Conservation (phyloP, 108 stramenopile genomes). For the Stephanodiscus triporus region DNA sequence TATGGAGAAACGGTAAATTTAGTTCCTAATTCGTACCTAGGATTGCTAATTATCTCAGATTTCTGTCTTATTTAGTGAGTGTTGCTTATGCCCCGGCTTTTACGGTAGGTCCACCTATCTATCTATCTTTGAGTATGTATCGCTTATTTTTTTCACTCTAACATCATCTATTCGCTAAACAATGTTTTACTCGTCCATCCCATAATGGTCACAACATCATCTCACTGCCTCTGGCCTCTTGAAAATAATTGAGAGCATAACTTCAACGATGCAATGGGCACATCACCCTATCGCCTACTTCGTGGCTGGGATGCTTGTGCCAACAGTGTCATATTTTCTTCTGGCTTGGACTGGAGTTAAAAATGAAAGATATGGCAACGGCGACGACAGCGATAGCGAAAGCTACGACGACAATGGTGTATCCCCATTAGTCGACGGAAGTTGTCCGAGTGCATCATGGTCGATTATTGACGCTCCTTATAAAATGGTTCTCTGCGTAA, state of each 20-base stretch:
- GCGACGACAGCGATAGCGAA: conserved; percentile 21
- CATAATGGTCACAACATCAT: too few species aligned
- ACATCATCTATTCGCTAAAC: too few species aligned
- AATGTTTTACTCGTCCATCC: too few species aligned
- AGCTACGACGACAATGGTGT: conserved; percentile 38
- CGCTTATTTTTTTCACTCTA: too few species aligned
- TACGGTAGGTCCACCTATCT: too few species aligned
- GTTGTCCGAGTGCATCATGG: conserved; percentile 52
- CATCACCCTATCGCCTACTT: conserved; percentile 40
- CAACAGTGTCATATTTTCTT: conserved; percentile 43
- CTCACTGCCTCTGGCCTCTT: too few species aligned
- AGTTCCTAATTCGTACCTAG: too few species aligned
- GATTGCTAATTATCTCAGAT: too few species aligned
- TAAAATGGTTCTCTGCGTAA: conserved; percentile 88
- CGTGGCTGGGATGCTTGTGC: conserved; percentile 44
- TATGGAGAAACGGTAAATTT: too few species aligned
- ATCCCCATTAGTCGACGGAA: conserved; percentile 13
- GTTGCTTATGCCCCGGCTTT: too few species aligned
- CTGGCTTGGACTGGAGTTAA: conserved; percentile 4
- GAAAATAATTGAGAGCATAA: conserved; percentile 1
- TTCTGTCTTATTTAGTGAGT: conserved; percentile 16
- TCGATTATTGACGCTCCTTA: conserved; percentile 78
- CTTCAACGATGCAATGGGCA: conserved; percentile 9
- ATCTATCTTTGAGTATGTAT: too few species aligned
- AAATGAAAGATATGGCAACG: conserved; percentile 19